Evolutionary conservation across 2,329 filamentous ascomycete genomes (phyloP), one percentile per base, ranked within the genome.

Genomic region (Aspergillus sp.): DNA sequence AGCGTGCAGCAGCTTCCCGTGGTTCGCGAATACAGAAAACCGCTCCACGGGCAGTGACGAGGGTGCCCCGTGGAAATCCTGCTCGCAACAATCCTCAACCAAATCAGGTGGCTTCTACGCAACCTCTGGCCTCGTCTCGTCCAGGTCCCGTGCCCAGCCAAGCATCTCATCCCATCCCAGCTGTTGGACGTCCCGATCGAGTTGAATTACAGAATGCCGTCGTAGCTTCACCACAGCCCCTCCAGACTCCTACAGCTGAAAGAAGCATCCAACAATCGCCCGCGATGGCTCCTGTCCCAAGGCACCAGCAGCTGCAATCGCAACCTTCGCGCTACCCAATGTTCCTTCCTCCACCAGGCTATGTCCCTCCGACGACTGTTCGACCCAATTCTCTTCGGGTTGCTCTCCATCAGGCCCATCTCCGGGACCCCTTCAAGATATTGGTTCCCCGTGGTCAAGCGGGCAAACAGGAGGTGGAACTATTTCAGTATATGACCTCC

Each of bases 391-490:
- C 72, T 13, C 51, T 55, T 15, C 48, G 60, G 5, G 63, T 61
- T 16, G 68, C 66, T n/a, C 57, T 80, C 5, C 77, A 80, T 45
- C 73, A 78, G 52, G 67, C 69, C 27, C 63, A 74, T 46, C 57
- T 78, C 16, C 66, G 67, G 15, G 75, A 69, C 42, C 74, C 75
- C 3, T 42, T 61, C 1, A 60, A 72, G 16, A 48, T 48, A 24
- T 45, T 60, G 8, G 16, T 53, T 12, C 36, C 48, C 19, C 34
- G 40, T 4, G 42, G 43, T 5, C 17, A 48, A 12, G 26, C 33
- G 8, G 45, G 40, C 4, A 32, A 41, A 29, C 27, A 44, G 15
- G 47, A 54, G 36, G 41, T 51, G 32, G 48, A 48, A 12, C 39
- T 61, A 17, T 64, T 60, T 34, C 53, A 57, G 10, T 64, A 57